Percentiles rank a stretch among this genome's conserved stretches.
Conservation (phyloP, 2,329 filamentous ascomycete genomes). For the Sarocladium oryzae region DNA sequence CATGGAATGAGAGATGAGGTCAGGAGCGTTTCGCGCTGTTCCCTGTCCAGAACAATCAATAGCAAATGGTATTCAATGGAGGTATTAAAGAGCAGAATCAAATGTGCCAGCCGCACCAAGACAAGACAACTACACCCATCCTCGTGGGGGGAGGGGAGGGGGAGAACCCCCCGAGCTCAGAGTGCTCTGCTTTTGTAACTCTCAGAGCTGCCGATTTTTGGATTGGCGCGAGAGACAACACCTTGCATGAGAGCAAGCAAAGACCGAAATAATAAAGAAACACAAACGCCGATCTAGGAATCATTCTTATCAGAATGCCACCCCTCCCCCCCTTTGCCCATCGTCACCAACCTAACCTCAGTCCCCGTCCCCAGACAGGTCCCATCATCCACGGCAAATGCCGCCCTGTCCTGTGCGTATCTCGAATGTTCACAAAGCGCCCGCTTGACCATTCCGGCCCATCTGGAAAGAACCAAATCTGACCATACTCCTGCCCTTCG, state of each 20-base stretch:
- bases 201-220: background rate
- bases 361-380: background rate
- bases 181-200: background rate
- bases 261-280: too few relatives aligned
- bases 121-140: too few relatives aligned
- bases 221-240: background rate
- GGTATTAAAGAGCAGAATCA: background rate
- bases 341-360: background rate
- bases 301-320: conserved; percentile 2
- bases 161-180: background rate
- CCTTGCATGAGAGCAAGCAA: background rate
- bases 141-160: too few relatives aligned
- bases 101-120: background rate
- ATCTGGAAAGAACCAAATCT: background rate
- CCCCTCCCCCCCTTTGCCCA: background rate
- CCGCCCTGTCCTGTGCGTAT: background rate
- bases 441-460: background rate
- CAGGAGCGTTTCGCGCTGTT: background rate
- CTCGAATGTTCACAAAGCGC: background rate
- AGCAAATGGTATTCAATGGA: conserved; percentile 6
- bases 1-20: conserved; percentile 13
- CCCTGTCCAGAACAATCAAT: too few relatives aligned
- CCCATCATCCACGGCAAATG: background rate
- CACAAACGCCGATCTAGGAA: conserved; percentile 4
- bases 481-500: background rate